Evolutionary conservation across 179 eudicot species (phyloP), one percentile per base, ranked within the genome.

Genomic region (Actinidia chinensis): DNA sequence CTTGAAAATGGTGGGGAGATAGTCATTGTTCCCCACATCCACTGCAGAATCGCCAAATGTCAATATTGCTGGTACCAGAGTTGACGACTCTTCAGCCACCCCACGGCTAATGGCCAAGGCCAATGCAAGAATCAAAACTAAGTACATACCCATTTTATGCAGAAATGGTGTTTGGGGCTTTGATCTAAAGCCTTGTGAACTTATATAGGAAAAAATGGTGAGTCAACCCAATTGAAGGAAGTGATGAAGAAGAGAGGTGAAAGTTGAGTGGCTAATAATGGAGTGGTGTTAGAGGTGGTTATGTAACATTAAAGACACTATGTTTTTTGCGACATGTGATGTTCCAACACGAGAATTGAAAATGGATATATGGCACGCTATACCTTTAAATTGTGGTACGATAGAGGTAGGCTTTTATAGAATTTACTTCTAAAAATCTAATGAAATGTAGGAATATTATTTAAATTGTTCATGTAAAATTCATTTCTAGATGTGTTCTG

Each of bases 21-120:
- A 84, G 85, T 89, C 84, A 79, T 91, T 91, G 48, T 91, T 91
- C 13, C 94, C 94, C 8, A 86, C 85, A 84, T 91, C 94, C 3
- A 89, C 92, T 1, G 81, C 82, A 5, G 94, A 91, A 69, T 91
- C 94, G 0, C 94, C 94, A 44, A 91, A 91, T 8, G 88, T 78
- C 14, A 89, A 73, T 28, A 91, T 74, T 10, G 85, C 94, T 14
- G 94, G 93, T 10, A 90, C 91, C n/a, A 90, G 82, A 9, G 87
- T 64, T 4, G 54, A 9, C 8, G 72, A 68, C 20, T 5, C 13
- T 73, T 93, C 96, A 71, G 84, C 91, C 80, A 81, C 81, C 43
- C 76, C 73, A 20, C 74, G 73, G 2, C 33, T 28, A 17, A 77
- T 71, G 59, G 78, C 55, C 12, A 81, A 17, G 20, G 81, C 82